Evolutionary conservation across 208 protist species (phyloP).

Genomic region (Acanthamoeba royreba): DNA sequence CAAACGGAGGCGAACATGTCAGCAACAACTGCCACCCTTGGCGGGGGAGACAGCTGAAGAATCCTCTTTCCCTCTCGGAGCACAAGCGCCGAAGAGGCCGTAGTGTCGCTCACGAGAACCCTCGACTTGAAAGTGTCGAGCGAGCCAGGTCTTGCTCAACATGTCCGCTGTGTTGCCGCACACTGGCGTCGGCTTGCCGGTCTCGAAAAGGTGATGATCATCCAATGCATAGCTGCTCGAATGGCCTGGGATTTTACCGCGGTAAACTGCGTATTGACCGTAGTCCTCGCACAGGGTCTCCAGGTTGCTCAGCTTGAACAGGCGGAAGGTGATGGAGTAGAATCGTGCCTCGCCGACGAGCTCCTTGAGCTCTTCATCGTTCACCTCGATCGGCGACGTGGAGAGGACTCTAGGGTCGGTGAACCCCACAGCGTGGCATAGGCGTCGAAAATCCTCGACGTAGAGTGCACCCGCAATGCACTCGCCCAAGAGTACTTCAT

Average conservation of each 20-base stretch:
- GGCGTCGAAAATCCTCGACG: constrained; percentile 67
- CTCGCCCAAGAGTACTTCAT: constrained; percentile 74
- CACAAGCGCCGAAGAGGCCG: constrained; percentile 47
- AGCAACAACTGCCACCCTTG: constrained; percentile 34
- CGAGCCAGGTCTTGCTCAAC: constrained; percentile 55
- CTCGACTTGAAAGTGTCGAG: constrained; percentile 54
- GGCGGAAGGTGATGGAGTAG: constrained; percentile 72
- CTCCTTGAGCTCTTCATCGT: constrained; percentile 25
- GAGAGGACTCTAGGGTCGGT: constrained; percentile 62
- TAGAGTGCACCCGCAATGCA: constrained; percentile 76
- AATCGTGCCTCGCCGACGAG: constrained; percentile 57
- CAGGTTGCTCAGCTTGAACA: constrained; percentile 72
- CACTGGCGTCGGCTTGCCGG: constrained; percentile 47
- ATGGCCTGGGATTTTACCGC: constrained; percentile 58
- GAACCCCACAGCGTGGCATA: constrained; percentile 62
- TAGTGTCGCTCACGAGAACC: neutral
- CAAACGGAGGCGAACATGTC: too few relatives aligned
- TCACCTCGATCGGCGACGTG: neutral
- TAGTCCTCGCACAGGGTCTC: constrained; percentile 75
- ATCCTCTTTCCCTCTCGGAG: neutral
- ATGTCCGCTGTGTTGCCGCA: constrained; percentile 69
- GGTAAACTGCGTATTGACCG: constrained; percentile 72
- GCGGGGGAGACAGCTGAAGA: neutral
- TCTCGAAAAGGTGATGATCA: constrained; percentile 62
- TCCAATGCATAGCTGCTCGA: constrained; percentile 58